Percentiles rank a stretch among this genome's conserved stretches.
These are phyloP conservation scores for Rhododendron williamsianum DNA, from an alignment of 148 eudicot species.

Conservation along the genomic window DNA sequence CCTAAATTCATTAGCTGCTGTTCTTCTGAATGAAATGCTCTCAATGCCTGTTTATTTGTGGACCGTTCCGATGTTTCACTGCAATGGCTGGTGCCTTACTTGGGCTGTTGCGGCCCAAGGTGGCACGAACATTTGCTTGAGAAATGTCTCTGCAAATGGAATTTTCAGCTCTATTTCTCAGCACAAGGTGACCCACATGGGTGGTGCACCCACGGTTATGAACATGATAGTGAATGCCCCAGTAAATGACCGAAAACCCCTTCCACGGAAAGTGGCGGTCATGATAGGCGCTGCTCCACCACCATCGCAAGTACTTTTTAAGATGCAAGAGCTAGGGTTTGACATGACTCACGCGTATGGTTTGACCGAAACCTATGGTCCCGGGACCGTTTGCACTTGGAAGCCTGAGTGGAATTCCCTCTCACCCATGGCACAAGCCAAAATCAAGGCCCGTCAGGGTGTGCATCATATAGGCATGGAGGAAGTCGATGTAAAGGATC, in stretches of 20 bases:
- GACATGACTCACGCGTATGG: slow-evolving; percentile 51
- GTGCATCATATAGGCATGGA: slow-evolving; percentile 46
- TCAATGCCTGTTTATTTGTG: slow-evolving; percentile 53
- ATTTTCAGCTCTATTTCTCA: slow-evolving; percentile 34
- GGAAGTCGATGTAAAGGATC: slow-evolving; percentile 54
- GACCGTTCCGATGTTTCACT: slow-evolving; percentile 80
- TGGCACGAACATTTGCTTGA: slow-evolving; percentile 58
- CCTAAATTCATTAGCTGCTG: slow-evolving; percentile 51
- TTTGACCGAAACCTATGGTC: slow-evolving; percentile 67
- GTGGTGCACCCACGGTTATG: slow-evolving; percentile 71
- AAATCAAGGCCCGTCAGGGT: slow-evolving; percentile 63
- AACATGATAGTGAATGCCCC: slow-evolving; percentile 51
- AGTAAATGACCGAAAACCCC: slow-evolving; percentile 25
- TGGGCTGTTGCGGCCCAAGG: slow-evolving; percentile 80
- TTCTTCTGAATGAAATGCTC: slow-evolving; percentile 43
- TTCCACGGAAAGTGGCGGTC: slow-evolving; percentile 42
- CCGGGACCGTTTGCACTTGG: slow-evolving; percentile 62
- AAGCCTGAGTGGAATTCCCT: slow-evolving; percentile 61
- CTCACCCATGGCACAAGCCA: slow-evolving; percentile 32
- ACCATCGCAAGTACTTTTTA: slow-evolving; percentile 43
- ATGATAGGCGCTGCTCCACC: slow-evolving; percentile 74
- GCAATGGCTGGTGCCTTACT: slow-evolving; percentile 77
- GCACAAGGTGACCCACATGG: slow-evolving; percentile 51
- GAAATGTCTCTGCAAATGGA: slow-evolving; percentile 39
- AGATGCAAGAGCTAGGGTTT: slow-evolving; percentile 63